phyloP scores from a whole-genome alignment of 768 basidiomycete genomes.

The Russula ochroleuca region DNA sequence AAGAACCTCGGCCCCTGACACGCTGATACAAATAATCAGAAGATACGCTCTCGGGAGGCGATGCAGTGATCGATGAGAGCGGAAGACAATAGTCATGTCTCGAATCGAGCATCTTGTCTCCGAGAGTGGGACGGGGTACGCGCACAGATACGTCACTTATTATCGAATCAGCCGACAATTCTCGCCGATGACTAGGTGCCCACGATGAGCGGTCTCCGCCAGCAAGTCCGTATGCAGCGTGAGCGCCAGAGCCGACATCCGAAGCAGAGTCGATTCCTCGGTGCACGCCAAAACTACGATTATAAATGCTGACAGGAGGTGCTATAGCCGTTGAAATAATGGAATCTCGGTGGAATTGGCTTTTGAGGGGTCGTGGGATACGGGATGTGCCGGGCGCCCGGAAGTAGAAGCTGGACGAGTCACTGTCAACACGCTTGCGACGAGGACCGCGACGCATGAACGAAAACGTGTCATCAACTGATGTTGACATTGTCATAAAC shows the following conservation, averaged over 20 bases:
- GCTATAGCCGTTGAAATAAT: constrained; percentile 45
- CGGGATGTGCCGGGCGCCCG: constrained; percentile 37
- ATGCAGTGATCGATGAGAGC: constrained; percentile 60
- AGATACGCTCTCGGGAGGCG: constrained; percentile 48
- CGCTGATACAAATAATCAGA: constrained; percentile 29
- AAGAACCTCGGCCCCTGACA: constrained; percentile 41
- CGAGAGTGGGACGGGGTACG: constrained; percentile 67
- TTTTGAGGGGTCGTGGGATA: constrained; percentile 36
- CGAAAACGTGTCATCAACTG: constrained; percentile 69
- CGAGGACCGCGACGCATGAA: constrained; percentile 44
- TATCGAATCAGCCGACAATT: constrained; percentile 60
- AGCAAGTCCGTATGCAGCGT: constrained; percentile 47
- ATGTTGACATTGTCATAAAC: constrained; percentile 41
- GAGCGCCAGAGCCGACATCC: constrained; percentile 54
- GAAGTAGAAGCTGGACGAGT: constrained; percentile 77
- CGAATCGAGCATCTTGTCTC: constrained; percentile 85
- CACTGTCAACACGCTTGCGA: constrained; percentile 62
- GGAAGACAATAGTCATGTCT: constrained; percentile 49
- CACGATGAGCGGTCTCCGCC: constrained; percentile 55
- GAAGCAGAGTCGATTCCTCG: constrained; percentile 55
- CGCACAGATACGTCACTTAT: constrained; percentile 59
- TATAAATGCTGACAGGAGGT: constrained; percentile 70
- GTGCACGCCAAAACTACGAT: constrained; percentile 52
- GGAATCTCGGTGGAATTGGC: constrained; percentile 59
- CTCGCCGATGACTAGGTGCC: constrained; percentile 50